These are phyloP conservation scores for Chaetomium globosum DNA, from an alignment of 2,329 filamentous ascomycete genomes.

Conservation along the genomic window DNA sequence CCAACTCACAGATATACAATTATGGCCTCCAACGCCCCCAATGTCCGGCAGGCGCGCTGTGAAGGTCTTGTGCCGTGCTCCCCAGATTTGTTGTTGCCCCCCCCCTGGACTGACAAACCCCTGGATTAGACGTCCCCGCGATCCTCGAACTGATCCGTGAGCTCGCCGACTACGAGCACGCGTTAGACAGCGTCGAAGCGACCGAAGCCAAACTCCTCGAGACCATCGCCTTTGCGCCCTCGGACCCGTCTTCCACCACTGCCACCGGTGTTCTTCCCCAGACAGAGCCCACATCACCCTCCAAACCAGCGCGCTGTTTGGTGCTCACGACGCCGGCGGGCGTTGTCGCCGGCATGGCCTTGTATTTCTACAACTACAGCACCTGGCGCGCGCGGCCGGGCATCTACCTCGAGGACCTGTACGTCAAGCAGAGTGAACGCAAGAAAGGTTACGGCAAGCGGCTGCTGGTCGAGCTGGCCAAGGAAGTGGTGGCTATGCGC, in stretches of 20 bases:
- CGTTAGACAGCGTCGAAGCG: constrained; percentile 71
- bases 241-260: constrained; percentile 43
- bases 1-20: neutral
- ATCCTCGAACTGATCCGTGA: constrained; percentile 83
- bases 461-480: constrained; percentile 75
- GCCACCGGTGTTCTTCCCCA: constrained; percentile 40
- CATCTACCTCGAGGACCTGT: constrained; percentile 94
- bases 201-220: constrained; percentile 71
- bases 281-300: constrained; percentile 58
- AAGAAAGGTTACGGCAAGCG: constrained; percentile 78
- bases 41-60: constrained; percentile 61
- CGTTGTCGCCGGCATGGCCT: constrained; percentile 70
- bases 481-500: constrained; percentile 70
- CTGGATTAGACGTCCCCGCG: constrained; percentile 68
- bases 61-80: constrained; percentile 50
- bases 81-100: neutral
- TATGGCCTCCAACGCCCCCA: constrained; percentile 31
- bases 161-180: constrained; percentile 85
- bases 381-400: constrained; percentile 88
- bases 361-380: constrained; percentile 95
- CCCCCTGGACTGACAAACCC: constrained; percentile 18
- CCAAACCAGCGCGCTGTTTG: constrained; percentile 73
- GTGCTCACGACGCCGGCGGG: constrained; percentile 60
- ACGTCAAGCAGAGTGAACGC: constrained; percentile 70
- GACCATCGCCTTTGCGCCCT: constrained; percentile 76